Percentiles rank a stretch among this genome's conserved stretches.
phyloP scores from a whole-genome alignment of 2,329 filamentous ascomycete genomes.

The Fusarium scirpi region DNA sequence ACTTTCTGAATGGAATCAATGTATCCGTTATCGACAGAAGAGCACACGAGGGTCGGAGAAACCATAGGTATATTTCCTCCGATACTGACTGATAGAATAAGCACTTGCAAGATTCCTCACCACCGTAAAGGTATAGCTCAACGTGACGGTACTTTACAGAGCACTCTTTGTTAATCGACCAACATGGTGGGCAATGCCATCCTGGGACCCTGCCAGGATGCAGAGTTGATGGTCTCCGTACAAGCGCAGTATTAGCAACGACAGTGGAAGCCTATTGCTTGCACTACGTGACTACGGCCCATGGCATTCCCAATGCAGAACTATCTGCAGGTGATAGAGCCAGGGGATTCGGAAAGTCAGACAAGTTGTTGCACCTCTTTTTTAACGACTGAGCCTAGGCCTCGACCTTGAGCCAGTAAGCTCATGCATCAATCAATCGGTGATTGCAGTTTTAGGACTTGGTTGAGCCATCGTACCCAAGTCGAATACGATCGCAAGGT shows the following conservation, averaged over 20 bases:
- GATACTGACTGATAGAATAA: slow-evolving; percentile 57
- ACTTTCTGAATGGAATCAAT: no score
- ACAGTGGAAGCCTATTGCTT: slow-evolving; percentile 15
- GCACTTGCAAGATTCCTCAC: background rate
- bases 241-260: slow-evolving; percentile 13
- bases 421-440: slow-evolving; percentile 25
- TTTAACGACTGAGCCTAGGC: slow-evolving; percentile 2
- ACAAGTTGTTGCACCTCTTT: slow-evolving; percentile 20
- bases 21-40: background rate
- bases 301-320: slow-evolving; percentile 47
- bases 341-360: slow-evolving; percentile 21
- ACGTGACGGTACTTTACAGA: background rate
- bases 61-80: background rate
- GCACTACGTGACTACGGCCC: slow-evolving; percentile 29
- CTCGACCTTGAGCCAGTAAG: slow-evolving; percentile 24
- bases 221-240: slow-evolving; percentile 18
- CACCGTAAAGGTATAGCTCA: background rate
- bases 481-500: slow-evolving; percentile 9
- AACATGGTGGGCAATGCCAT: slow-evolving; percentile 41
- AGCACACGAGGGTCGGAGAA: background rate
- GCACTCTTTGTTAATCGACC: slow-evolving; percentile 2
- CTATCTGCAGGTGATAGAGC: slow-evolving; percentile 38
- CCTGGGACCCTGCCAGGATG: slow-evolving; percentile 33
- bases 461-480: slow-evolving; percentile 10
- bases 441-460: slow-evolving; percentile 35